Conservation (phyloP, 2,329 filamentous ascomycete species). For the Botrytis squamosa region DNA sequence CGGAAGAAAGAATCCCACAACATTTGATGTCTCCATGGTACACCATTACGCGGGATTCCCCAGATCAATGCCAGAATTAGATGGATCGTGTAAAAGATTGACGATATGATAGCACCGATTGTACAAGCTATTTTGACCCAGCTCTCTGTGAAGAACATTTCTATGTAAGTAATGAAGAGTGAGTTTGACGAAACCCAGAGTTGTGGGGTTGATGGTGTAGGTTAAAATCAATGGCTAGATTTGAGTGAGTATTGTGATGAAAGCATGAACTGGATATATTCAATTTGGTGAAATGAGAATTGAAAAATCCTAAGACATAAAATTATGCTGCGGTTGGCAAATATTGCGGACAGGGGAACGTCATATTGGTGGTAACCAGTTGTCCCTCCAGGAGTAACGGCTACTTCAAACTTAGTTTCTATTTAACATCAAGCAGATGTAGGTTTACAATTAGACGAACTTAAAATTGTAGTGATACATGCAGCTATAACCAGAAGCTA, state of each 20-base stretch:
- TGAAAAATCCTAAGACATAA: neutral
- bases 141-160: neutral
- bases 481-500: neutral
- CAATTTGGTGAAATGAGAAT: neutral
- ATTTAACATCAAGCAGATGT: too few relatives aligned
- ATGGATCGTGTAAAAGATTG: neutral
- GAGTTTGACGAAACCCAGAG: neutral
- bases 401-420: neutral
- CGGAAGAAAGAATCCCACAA: neutral
- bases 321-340: neutral
- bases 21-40: neutral
- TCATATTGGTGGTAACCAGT: neutral
- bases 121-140: neutral
- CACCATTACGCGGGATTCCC: neutral
- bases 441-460: neutral
- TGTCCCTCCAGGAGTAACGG: neutral
- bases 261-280: neutral
- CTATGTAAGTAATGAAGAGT: neutral
- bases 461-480: neutral
- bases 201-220: neutral
- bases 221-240: neutral
- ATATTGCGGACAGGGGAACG: neutral
- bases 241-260: neutral
- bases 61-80: neutral
- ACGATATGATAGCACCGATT: neutral